Percentiles rank a stretch among this genome's conserved stretches.
Evolutionary conservation across 805 yeast species (phyloP).

Genomic region (Priceomyces castillae): DNA sequence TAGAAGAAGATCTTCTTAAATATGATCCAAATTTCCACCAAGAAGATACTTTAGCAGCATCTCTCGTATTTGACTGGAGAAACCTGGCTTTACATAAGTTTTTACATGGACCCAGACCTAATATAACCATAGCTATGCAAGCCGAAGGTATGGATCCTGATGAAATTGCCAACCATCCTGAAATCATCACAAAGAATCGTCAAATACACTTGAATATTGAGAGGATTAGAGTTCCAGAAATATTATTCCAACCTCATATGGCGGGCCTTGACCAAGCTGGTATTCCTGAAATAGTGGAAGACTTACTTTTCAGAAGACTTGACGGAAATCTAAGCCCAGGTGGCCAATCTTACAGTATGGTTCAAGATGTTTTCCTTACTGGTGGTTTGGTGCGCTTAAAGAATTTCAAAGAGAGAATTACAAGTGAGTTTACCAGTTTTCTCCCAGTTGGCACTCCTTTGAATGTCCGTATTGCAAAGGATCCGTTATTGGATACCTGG

Average conservation of each 20-base stretch:
- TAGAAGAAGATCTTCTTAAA: slow-evolving; percentile 76
- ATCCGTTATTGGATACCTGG: slow-evolving; percentile 86
- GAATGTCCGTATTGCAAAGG: slow-evolving; percentile 57
- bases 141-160: slow-evolving; percentile 41
- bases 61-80: slow-evolving; percentile 77
- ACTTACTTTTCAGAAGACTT: slow-evolving; percentile 58
- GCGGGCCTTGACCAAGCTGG: slow-evolving; percentile 98
- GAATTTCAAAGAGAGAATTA: slow-evolving; percentile 66
- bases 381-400: slow-evolving; percentile 78
- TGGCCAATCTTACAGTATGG: slow-evolving; percentile 51
- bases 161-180: slow-evolving; percentile 48
- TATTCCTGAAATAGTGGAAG: slow-evolving; percentile 71
- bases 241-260: slow-evolving; percentile 85
- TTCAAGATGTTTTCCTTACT: slow-evolving; percentile 72
- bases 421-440: slow-evolving; percentile 62
- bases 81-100: slow-evolving; percentile 77
- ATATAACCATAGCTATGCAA: slow-evolving; percentile 53
- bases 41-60: slow-evolving; percentile 76
- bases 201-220: slow-evolving; percentile 91
- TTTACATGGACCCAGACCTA: slow-evolving; percentile 86
- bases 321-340: slow-evolving; percentile 52
- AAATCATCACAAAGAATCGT: slow-evolving; percentile 79
- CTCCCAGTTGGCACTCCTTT: slow-evolving; percentile 68
- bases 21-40: slow-evolving; percentile 82
- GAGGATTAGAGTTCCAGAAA: slow-evolving; percentile 88